A percentile compares a stretch with the other conserved stretches of the same genome.
These are phyloP conservation scores for Saccharomycopsis lassenensis DNA, from an alignment of 805 yeast species.

Conservation along the genomic window DNA sequence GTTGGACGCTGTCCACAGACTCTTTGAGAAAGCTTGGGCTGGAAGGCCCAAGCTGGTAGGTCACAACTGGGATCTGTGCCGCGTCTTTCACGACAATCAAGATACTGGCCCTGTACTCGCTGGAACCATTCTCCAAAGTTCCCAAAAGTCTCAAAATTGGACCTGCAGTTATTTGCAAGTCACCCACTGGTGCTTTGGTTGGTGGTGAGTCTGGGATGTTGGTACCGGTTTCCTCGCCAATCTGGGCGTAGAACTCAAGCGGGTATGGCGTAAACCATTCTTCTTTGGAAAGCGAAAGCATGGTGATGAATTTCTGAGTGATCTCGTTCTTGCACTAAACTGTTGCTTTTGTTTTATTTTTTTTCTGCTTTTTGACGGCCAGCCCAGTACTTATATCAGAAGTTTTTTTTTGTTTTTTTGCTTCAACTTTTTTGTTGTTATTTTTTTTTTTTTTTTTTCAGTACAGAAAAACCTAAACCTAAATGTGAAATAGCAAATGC, in stretches of 20 bases:
- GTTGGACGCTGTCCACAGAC: constrained; percentile 6
- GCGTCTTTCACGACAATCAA: constrained; percentile 48
- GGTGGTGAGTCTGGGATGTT: constrained; percentile 13
- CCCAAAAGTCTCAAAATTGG: constrained; percentile 66
- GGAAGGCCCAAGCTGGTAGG: constrained; percentile 29
- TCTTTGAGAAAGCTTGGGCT: constrained; percentile 15
- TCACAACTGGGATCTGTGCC: constrained; percentile 22
- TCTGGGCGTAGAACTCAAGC: constrained; percentile 10
- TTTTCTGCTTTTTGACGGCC: not conserved
- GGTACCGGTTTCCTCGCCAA: constrained; percentile 8
- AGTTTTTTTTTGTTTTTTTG: not conserved
- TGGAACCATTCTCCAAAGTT: constrained; percentile 38
- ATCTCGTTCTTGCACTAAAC: no score
- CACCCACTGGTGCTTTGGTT: constrained; percentile 17
- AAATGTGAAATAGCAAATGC: no score
- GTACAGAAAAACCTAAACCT: no score
- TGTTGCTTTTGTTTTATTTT: no score
- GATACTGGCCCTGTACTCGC: constrained; percentile 57
- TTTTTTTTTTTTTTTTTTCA: no score
- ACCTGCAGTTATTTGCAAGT: constrained; percentile 47
- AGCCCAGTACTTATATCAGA: not conserved
- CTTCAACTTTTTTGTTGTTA: no score
- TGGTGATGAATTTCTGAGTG: no score
- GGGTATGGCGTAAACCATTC: constrained; percentile 17
- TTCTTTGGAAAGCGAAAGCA: no score